These are phyloP conservation scores for Kodamaea neixiangensis DNA, from an alignment of 805 yeast species.

Conservation along the genomic window DNA sequence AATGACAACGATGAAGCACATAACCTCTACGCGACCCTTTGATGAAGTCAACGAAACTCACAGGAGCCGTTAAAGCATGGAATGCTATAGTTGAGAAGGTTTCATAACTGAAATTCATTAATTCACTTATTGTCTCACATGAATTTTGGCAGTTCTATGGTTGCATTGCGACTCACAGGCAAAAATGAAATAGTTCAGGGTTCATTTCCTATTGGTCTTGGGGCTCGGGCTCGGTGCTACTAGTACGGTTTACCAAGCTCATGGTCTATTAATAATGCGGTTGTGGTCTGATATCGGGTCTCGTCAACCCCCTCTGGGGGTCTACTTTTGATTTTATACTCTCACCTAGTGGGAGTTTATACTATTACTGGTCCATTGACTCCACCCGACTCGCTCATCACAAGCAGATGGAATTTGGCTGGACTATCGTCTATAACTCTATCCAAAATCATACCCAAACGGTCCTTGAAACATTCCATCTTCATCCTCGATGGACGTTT, in stretches of 20 bases:
- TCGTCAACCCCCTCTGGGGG: too few relatives aligned
- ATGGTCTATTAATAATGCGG: background rate
- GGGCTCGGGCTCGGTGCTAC: background rate
- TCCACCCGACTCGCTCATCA: background rate
- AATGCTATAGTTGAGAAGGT: background rate
- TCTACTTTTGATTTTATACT: too few relatives aligned
- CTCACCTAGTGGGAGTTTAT: background rate
- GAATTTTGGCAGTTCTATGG: too few relatives aligned
- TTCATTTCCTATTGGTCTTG: background rate
- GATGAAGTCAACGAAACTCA: background rate
- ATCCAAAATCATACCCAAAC: conserved; percentile 4
- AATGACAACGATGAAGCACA: background rate
- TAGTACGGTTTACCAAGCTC: background rate
- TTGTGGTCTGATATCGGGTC: background rate
- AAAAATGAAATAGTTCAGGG: background rate
- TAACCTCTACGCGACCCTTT: background rate
- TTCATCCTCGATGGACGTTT: conserved; percentile 1
- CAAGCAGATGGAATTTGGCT: background rate
- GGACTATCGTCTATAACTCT: background rate
- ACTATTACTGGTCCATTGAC: background rate
- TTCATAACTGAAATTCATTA: background rate
- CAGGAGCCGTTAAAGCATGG: background rate
- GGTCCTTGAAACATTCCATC: background rate
- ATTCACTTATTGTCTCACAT: background rate
- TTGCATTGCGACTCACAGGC: background rate